Conservation (phyloP, 208 protist species). For the Vickermania ingenoplastis region DNA sequence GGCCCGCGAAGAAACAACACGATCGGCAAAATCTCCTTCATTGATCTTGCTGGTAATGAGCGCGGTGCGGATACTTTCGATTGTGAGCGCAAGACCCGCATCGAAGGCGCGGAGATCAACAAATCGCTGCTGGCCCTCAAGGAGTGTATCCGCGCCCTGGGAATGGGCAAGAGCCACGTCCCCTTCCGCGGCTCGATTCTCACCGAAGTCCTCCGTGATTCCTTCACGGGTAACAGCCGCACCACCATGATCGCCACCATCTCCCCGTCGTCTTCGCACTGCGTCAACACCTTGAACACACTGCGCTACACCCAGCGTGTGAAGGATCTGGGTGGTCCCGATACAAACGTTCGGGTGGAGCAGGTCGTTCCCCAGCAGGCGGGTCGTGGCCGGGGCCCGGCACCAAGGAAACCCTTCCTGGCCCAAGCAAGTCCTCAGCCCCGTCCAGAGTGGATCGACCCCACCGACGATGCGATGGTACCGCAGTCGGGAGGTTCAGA, state of each 20-base stretch:
- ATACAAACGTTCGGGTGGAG: constrained; percentile 33
- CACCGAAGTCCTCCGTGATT: constrained; percentile 95
- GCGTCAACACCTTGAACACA: constrained; percentile 98
- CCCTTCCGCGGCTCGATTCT: constrained; percentile 97
- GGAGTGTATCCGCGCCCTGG: constrained; percentile 97
- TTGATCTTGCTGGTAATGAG: constrained; percentile 98
- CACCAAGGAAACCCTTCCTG: constrained; percentile 31
- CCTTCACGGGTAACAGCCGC: constrained; percentile 94
- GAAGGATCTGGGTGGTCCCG: constrained; percentile 80
- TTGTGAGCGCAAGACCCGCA: constrained; percentile 91
- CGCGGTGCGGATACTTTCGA: constrained; percentile 93
- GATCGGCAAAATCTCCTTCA: constrained; percentile 96
- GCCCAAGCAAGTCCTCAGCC: constrained; percentile 13
- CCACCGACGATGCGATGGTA: constrained; percentile 14
- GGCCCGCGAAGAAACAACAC: constrained; percentile 33
- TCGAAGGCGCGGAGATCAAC: constrained; percentile 99
- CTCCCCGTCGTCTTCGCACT: constrained; percentile 76
- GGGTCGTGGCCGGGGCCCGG: constrained; percentile 6
- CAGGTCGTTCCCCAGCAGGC: constrained; percentile 22
- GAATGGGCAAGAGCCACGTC: constrained; percentile 91
- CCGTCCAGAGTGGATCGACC: constrained; percentile 79
- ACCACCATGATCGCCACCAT: constrained; percentile 97
- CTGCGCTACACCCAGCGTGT: constrained; percentile 97
- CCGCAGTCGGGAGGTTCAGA: constrained; percentile 13
- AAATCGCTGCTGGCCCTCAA: constrained; percentile 98